Conservation (phyloP, 345 rosid genomes). For the Dimocarpus longan region DNA sequence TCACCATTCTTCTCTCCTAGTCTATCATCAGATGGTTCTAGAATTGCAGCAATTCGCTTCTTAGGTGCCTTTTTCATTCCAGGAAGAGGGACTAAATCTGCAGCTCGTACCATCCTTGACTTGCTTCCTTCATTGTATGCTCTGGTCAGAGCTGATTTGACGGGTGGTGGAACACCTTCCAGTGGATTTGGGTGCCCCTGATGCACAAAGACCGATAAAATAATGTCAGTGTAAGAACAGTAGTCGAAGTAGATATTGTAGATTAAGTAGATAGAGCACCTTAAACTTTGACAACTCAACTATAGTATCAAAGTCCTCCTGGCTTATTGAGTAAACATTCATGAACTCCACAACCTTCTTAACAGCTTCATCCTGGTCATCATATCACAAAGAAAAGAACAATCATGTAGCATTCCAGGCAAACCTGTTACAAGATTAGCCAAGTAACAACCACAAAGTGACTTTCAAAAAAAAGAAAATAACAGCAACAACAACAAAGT, state of each 20-base stretch:
- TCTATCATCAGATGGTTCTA: constrained; percentile 70
- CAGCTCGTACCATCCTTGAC: constrained; percentile 75
- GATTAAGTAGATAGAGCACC: constrained; percentile 39
- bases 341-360: constrained; percentile 82
- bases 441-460: constrained; percentile 13
- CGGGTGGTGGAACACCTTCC: constrained; percentile 80
- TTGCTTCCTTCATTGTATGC: constrained; percentile 78
- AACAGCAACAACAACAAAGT: too few relatives aligned
- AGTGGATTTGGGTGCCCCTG: constrained; percentile 81
- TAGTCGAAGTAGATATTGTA: neutral
- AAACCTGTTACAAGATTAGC: constrained; percentile 10
- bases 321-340: constrained; percentile 85
- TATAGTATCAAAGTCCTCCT: constrained; percentile 82
- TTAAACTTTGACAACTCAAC: constrained; percentile 80
- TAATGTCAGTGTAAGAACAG: neutral
- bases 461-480: too few relatives aligned
- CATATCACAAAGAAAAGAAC: constrained; percentile 3
- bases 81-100: constrained; percentile 85
- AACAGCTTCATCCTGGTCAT: constrained; percentile 86
- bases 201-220: constrained; percentile 26
- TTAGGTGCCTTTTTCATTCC: constrained; percentile 80
- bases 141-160: constrained; percentile 88
- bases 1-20: constrained; percentile 65
- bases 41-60: constrained; percentile 77
- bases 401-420: neutral